Base-by-base conservation (phyloP, 2,329 filamentous ascomycete genomes). In the Claviceps monticola region DNA sequence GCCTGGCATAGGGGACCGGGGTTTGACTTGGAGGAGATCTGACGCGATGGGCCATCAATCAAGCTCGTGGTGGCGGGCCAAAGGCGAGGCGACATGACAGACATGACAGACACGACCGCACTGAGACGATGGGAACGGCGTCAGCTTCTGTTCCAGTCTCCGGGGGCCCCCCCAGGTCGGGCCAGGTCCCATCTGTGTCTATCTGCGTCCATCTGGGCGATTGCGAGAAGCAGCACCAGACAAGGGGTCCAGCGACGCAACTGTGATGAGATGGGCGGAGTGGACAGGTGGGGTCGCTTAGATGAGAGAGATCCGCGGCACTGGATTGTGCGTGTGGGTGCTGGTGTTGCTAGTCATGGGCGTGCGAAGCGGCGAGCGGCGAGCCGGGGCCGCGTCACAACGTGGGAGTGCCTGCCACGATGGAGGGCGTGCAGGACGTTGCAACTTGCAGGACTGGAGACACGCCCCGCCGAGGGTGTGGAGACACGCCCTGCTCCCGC, bases 61-160 rank as follows among this genome's bases (percentile, higher is more conserved):
- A 34, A 60, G 63, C 61, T 63, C 63, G 63, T 65, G 63, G 63
- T 66, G 64, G 64, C 62, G 63, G 57, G 58, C 55, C 58, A 60
- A 60, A 59, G 48, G 48, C 48, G 49, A 37, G 49, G 45, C 21
- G 49, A 26, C 41, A 41, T 42, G 52, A 21, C 39, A 42, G 39
- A n/a, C 42, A 41, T 42, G 52, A 21, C 41, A 43, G 41, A 21
- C 41, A 34, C 29, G 29, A 1, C 29, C 29, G 29, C 29, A 34
- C 29, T 34, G 29, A 43, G 39, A 41, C 16, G n/a, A 41, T 17
- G 16, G 6, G 14, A 43, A 43, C 41, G 17, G 41, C n/a, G 29
- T 34, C 29, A 34, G 29, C 29, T 34, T 34, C 29, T 34, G 52
- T n/a, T 46, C 21, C 44, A 46, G 44, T n/a, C 44, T 23, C 44